Percentiles rank a stretch among this genome's conserved stretches.
phyloP scores from a whole-genome alignment of 2,329 filamentous ascomycete species.

The Penicillium brevicompactum region DNA sequence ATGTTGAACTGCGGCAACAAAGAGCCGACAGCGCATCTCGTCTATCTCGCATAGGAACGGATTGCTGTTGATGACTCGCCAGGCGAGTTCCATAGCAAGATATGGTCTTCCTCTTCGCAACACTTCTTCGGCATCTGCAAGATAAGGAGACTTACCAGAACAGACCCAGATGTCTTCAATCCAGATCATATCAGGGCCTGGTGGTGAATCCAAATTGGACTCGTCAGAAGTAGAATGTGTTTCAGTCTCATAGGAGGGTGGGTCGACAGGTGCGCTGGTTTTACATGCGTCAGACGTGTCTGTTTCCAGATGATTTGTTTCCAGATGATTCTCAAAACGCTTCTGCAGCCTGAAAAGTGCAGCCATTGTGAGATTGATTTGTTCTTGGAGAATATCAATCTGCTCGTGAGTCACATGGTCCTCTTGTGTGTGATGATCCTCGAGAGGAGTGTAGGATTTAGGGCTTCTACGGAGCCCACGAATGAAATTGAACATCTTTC shows the following conservation, averaged over 20 bases:
- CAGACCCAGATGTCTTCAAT: constrained; percentile 23
- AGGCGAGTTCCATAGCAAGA: constrained; percentile 12
- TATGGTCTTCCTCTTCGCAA: constrained; percentile 14
- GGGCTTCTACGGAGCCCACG: background rate
- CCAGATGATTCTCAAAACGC: background rate
- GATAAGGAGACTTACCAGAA: constrained; percentile 1
- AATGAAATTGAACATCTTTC: background rate
- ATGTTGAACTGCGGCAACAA: constrained; percentile 18
- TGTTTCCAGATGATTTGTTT: background rate
- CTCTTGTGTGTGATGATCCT: background rate
- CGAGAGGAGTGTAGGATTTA: background rate
- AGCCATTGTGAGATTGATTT: background rate
- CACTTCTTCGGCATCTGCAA: constrained; percentile 15
- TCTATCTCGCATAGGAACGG: constrained; percentile 12
- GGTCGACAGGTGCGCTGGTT: background rate
- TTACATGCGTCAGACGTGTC: background rate
- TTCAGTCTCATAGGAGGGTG: background rate
- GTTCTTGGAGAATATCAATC: background rate
- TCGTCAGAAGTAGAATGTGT: background rate
- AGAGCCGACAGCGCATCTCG: constrained; percentile 14
- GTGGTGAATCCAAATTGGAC: background rate
- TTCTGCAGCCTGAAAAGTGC: background rate
- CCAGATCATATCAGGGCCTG: constrained; percentile 4
- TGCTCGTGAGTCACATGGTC: background rate
- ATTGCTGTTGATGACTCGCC: constrained; percentile 1